Percentiles rank a stretch among this genome's conserved stretches.
Conservation (phyloP, 2,329 filamentous ascomycete species). For the Kalmusia sp. region DNA sequence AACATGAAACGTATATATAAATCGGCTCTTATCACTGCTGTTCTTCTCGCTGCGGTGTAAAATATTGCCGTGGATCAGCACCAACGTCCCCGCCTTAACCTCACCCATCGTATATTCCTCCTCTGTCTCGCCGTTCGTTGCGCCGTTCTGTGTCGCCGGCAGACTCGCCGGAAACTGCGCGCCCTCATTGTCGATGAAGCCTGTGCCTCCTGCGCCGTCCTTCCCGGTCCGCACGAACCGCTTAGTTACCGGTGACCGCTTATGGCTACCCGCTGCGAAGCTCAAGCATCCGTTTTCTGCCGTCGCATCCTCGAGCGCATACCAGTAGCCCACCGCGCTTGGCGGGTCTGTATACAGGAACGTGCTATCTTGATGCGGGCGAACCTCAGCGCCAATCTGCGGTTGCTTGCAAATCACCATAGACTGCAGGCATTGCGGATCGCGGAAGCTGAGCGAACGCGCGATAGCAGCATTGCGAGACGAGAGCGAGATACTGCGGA, state of each 20-base stretch:
- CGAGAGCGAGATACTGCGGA: slow-evolving; percentile 61
- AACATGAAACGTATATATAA: slow-evolving; percentile 97
- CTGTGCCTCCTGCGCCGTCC: slow-evolving; percentile 47
- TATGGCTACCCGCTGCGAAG: slow-evolving; percentile 84
- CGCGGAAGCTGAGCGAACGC: slow-evolving; percentile 72
- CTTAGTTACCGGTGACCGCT: slow-evolving; percentile 71
- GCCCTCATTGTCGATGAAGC: slow-evolving; percentile 69
- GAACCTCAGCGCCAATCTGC: slow-evolving; percentile 90
- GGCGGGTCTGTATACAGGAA: slow-evolving; percentile 92
- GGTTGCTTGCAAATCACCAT: slow-evolving; percentile 99
- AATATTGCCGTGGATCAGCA: slow-evolving; percentile 94
- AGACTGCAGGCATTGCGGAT: slow-evolving; percentile 83
- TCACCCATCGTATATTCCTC: slow-evolving; percentile 78
- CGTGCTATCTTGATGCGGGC: slow-evolving; percentile 88
- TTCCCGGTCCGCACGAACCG: slow-evolving; percentile 73
- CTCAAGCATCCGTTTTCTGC: slow-evolving; percentile 86
- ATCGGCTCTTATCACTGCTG: slow-evolving; percentile 80
- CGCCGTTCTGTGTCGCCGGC: slow-evolving; percentile 50
- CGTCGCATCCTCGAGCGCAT: slow-evolving; percentile 92
- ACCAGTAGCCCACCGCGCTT: slow-evolving; percentile 94
- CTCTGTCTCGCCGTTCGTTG: slow-evolving; percentile 44
- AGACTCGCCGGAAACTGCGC: slow-evolving; percentile 63
- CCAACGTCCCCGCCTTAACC: slow-evolving; percentile 88
- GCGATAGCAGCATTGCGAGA: slow-evolving; percentile 69
- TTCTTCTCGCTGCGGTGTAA: slow-evolving; percentile 97